phyloP scores from a whole-genome alignment of 345 rosid species.

The Brassica juncea region DNA sequence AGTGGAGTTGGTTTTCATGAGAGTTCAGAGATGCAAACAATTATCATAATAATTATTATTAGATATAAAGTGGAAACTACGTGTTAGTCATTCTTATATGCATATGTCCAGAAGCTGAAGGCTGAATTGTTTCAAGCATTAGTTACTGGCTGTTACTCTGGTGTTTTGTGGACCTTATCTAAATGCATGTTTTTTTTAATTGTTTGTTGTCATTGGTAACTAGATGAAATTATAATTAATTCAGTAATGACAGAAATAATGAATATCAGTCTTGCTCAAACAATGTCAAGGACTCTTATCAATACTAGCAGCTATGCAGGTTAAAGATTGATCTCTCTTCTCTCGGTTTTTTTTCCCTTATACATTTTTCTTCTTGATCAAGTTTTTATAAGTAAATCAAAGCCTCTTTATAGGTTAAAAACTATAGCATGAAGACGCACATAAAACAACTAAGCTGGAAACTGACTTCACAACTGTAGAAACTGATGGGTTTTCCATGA shows the following conservation, averaged over 20 bases:
- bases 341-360: neutral
- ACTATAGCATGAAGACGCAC: conserved; percentile 87
- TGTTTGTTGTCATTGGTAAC: conserved; percentile 44
- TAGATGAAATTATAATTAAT: conserved; percentile 69
- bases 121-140: too few relatives aligned
- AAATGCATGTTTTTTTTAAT: neutral
- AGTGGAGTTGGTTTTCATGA: too few relatives aligned
- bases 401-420: conserved; percentile 57
- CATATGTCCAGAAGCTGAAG: too few relatives aligned
- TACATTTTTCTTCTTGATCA: conserved; percentile 7
- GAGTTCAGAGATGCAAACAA: too few relatives aligned
- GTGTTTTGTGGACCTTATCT: too few relatives aligned
- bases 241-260: conserved; percentile 55
- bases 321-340: conserved; percentile 27
- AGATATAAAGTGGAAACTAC: too few relatives aligned
- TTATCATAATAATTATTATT: too few relatives aligned
- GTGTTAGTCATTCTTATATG: too few relatives aligned
- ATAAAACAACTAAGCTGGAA: conserved; percentile 62
- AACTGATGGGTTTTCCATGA: conserved; percentile 50
- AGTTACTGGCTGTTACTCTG: too few relatives aligned
- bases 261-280: conserved; percentile 55
- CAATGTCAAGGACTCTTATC: conserved; percentile 72
- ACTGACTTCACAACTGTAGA: conserved; percentile 70
- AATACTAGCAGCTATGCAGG: conserved; percentile 73
- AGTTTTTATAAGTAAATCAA: neutral